Evolutionary conservation across 805 yeast genomes (phyloP), one percentile per base, ranked within the genome.

Genomic region (Myxozyma udenii): DNA sequence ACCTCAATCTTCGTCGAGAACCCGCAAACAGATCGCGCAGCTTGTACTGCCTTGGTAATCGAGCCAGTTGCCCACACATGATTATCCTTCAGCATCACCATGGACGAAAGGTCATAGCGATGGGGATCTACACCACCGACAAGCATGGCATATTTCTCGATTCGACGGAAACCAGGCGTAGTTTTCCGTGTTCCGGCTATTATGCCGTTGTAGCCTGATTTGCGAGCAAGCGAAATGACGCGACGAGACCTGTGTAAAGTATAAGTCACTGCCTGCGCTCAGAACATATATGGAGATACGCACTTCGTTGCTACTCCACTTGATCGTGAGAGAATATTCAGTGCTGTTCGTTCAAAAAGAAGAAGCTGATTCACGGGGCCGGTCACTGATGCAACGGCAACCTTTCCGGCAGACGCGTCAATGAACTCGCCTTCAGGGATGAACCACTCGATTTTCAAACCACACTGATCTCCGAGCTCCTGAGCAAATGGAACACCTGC

Each of bases 101-200:
- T 90, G 1, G 93, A 79, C 41, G 93, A 83, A 50, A 90, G 78
- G 66, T 91, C 97, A 65, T 87, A 87, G 58, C 98, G 76, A 68
- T 90, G 98, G 49, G 93, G 78, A 66, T 90, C 98, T 50, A 87
- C 85, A 2, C 97, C 97, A 28, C 97, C 98, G 7, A 90, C 95
- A 28, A 87, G 71, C 98, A 90, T 91, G 22, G 95, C 84, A 70
- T 90, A 90, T 67, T 90, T 90, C 66, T 90, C 98, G 51, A 91
- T 71, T 39, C 83, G 74, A 64, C 98, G 79, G 57, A 90, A 77
- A 0, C 98, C 98, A 0, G 98, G 98, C 0, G 98, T 91, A n/a
- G 97, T 91, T 70, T 90, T 90, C 66, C 98, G 79, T 1, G 98
- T 90, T 4, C 97, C 98, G 0, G 98, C 97, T 66, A 90, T 88